Evolutionary conservation across 805 yeast genomes (phyloP), one percentile per base, ranked within the genome.

Genomic region (Candida easanensis): DNA sequence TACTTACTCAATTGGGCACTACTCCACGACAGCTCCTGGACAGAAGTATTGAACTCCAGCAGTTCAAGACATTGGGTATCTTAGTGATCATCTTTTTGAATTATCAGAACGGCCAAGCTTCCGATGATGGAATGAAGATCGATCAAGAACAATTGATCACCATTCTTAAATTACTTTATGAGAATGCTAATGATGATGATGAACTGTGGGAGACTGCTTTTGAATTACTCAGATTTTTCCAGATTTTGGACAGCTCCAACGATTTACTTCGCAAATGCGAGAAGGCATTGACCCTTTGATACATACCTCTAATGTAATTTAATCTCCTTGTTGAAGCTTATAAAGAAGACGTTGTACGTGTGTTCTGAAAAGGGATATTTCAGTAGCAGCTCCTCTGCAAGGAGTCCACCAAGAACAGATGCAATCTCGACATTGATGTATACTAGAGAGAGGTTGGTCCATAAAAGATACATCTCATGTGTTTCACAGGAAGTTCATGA

Each of bases 51-150:
- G 64, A 63, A 15, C 52, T 63, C 16, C 60, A 63, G 5, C 69
- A 73, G 43, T 77, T 69, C 32, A 73, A 71, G 41, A 62, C 73
- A 10, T 64, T 77, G 45, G 74, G 74, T 44, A 72, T 68, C 42
- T 66, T 68, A 40, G 61, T 76, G 38, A 71, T 69, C 18, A 68
- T 76, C 32, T 75, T 74, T 49, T 57, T 76, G 39, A 75, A 73
- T 49, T 68, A 66, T 46, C 46, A 41, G 13, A 9, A 33, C 11
- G 36, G 33, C 7, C 18, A 40, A n/a, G 25, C 34, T 17, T 20
- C 21, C 15, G 21, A 46, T 43, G 15, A 33, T 15, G 44, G 44
- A 14, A 33, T 45, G 10, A 48, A 36, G 17, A 45, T 44, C 5
- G 56, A 51, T 33, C 49, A 54, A 11, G 48, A 40, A 6, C 51